These are phyloP conservation scores for Hymenoscyphus fraxineus DNA, from an alignment of 2,329 filamentous ascomycete species.

Conservation along the genomic window DNA sequence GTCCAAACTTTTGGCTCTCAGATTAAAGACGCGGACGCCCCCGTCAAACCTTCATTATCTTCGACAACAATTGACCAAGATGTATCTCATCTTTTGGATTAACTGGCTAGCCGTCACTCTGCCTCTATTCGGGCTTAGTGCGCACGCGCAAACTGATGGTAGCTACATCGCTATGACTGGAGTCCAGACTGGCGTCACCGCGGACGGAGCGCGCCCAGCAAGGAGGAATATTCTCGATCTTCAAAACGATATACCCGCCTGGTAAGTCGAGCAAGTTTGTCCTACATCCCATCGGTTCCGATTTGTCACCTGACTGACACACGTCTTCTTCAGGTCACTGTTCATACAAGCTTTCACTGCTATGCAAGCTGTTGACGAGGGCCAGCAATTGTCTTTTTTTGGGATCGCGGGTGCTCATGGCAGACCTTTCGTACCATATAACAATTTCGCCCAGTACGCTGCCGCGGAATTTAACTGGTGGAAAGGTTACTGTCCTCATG, in stretches of 20 bases:
- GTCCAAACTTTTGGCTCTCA: neutral
- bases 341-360: slow-evolving; percentile 22
- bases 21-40: neutral
- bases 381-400: slow-evolving; percentile 19
- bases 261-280: slow-evolving; percentile 6
- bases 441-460: slow-evolving; percentile 17
- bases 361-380: slow-evolving; percentile 16
- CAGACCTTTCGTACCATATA: slow-evolving; percentile 29
- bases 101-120: neutral
- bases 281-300: neutral
- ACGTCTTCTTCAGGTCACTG: slow-evolving; percentile 13
- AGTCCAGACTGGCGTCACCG: slow-evolving; percentile 21
- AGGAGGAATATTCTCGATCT: slow-evolving; percentile 28
- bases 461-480: neutral
- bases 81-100: neutral
- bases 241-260: slow-evolving; percentile 22
- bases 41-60: neutral
- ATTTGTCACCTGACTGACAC: neutral
- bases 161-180: slow-evolving; percentile 13
- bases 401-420: slow-evolving; percentile 25
- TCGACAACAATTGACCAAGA: neutral
- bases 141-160: neutral
- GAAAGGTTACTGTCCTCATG: slow-evolving; percentile 33
- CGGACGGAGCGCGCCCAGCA: slow-evolving; percentile 20
- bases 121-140: neutral